Base-by-base conservation (phyloP, 164 flowering plant genomes). In the Aristolochia fimbriata region DNA sequence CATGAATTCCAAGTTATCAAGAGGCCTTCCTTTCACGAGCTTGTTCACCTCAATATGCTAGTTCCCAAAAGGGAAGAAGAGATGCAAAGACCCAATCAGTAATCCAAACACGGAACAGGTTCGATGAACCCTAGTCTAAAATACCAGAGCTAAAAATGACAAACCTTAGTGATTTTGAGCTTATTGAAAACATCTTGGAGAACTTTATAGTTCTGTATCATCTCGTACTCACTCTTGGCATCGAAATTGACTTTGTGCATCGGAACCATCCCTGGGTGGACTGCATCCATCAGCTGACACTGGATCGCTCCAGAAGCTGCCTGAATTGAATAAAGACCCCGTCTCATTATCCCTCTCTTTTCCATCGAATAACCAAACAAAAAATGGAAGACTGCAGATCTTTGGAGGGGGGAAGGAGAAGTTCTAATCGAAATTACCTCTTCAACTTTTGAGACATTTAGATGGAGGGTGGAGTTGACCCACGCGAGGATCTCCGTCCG, bases 181-280 rank as follows among this genome's bases (percentile, higher is more conserved):
- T 94, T 94, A 67, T 83, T 94, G 74, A 94, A 94, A 13, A 94
- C 96, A 41, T 94, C 99, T 61, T 94, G 99, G 59, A 94, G 95
- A 19, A 94, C 93, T 75, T 94, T 94, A 71, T 91, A 94, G 64
- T 94, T 94, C 78, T 94, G 97, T 54, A 94, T 94, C 97, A 86
- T 90, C 67, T 94, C 99, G 69, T 94, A 94, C 82, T 94, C 99
- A 54, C 12, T 86, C 76, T 91, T 94, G 22, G 97, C 99, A 19
- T 91, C 96, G 63, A 88, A 94, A 62, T 91, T 91, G 59, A 94
- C 99, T 76, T 91, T 94, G 80, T 94, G 97, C 95, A 94, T 88
- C 62, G 96, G 99, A 15, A 94, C 99, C 48, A 77, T 74, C 47
- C 96, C 99, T 0, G 96, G 93, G 63, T 88, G 96, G 52, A 69